Evolutionary conservation across 495 filamentous ascomycete genomes (phyloP).

Genomic region (Aspergillus heteromorphus): DNA sequence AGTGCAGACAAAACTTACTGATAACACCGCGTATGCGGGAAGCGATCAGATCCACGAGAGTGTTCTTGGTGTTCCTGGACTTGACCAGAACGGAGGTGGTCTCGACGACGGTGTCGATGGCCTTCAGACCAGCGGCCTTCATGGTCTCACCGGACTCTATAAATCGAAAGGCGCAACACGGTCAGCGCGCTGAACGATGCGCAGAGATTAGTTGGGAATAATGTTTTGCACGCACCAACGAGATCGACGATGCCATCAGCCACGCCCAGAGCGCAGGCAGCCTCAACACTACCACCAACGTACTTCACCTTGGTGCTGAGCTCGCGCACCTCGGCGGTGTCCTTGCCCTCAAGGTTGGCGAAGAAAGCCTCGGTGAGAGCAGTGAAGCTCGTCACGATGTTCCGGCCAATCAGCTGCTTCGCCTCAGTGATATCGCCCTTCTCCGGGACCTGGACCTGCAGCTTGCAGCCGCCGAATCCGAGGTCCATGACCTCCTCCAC

Average conservation of each 20-base stretch:
- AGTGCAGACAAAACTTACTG: slow-evolving; percentile 42
- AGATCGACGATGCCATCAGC: slow-evolving; percentile 97
- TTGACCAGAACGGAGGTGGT: slow-evolving; percentile 87
- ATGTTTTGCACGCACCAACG: slow-evolving; percentile 57
- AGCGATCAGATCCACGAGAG: slow-evolving; percentile 74
- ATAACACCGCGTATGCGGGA: slow-evolving; percentile 88
- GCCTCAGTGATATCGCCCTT: slow-evolving; percentile 66
- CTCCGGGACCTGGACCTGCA: slow-evolving; percentile 93
- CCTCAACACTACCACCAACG: slow-evolving; percentile 92
- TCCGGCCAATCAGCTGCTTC: slow-evolving; percentile 82
- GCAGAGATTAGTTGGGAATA: not conserved
- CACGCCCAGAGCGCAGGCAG: slow-evolving; percentile 90
- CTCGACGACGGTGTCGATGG: slow-evolving; percentile 88
- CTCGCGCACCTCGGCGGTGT: slow-evolving; percentile 27
- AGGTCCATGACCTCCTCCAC: slow-evolving; percentile 83
- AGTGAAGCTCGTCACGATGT: slow-evolving; percentile 92
- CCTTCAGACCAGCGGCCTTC: slow-evolving; percentile 92
- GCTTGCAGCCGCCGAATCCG: slow-evolving; percentile 81
- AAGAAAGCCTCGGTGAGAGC: slow-evolving; percentile 79
- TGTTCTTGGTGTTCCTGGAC: slow-evolving; percentile 78
- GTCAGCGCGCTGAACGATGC: not conserved
- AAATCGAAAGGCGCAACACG: not conserved
- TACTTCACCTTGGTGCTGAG: slow-evolving; percentile 73
- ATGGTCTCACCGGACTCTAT: slow-evolving; percentile 97
- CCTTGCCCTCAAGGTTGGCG: slow-evolving; percentile 67